Percentiles rank a stretch among this genome's conserved stretches.
These are phyloP conservation scores for Tulasnella sp. DNA, from an alignment of 768 basidiomycete genomes.

Conservation along the genomic window DNA sequence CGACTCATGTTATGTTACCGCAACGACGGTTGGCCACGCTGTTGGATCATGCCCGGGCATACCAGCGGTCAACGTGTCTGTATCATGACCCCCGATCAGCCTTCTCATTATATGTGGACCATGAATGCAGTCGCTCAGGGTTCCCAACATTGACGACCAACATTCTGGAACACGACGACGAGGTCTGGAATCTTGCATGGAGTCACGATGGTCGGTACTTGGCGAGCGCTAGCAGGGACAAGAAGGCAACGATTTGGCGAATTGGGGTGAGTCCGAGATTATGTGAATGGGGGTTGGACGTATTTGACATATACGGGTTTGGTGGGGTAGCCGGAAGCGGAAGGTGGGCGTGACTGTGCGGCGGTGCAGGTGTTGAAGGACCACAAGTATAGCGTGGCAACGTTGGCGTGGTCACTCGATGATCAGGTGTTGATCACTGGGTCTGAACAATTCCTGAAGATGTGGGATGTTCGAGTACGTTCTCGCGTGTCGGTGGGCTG, in stretches of 20 bases:
- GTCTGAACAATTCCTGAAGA: constrained; percentile 65
- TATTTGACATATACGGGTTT: neutral
- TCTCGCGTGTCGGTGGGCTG: neutral
- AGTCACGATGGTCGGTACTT: constrained; percentile 76
- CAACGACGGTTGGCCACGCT: constrained; percentile 75
- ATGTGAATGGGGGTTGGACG: neutral
- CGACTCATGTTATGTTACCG: constrained; percentile 86
- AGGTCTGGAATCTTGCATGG: constrained; percentile 96
- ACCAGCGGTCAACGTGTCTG: constrained; percentile 70
- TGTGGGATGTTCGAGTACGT: constrained; percentile 81
- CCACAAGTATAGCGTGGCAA: constrained; percentile 68
- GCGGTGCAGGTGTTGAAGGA: constrained; percentile 51
- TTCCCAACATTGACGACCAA: constrained; percentile 83
- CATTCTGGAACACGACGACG: constrained; percentile 77
- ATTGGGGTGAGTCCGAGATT: constrained; percentile 47
- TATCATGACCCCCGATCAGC: constrained; percentile 63
- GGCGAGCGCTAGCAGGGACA: constrained; percentile 82
- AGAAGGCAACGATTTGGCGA: constrained; percentile 79
- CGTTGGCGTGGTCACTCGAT: constrained; percentile 87
- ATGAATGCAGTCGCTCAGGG: constrained; percentile 61
- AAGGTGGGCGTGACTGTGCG: constrained; percentile 46
- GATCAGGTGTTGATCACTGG: constrained; percentile 73
- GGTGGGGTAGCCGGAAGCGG: constrained; percentile 34
- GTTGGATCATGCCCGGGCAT: constrained; percentile 67
- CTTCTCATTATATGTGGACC: constrained; percentile 80